These are phyloP conservation scores for Ceratocystis harringtonii DNA, from an alignment of 2,329 filamentous ascomycete species.

Conservation along the genomic window DNA sequence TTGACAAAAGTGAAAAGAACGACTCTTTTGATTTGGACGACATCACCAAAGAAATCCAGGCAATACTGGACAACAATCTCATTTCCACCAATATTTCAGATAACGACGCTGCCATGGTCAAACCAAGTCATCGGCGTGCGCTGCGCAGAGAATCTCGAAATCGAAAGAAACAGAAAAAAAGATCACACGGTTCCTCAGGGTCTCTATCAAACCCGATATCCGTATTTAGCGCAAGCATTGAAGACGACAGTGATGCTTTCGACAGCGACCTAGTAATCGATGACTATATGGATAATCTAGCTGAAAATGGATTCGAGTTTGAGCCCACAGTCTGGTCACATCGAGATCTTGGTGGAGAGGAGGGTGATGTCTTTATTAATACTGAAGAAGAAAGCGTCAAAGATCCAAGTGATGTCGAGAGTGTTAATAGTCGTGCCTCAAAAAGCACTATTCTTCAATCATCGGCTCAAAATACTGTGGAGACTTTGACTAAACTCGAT, in stretches of 20 bases:
- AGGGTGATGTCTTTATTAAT: constrained; percentile 19
- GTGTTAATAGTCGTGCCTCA: neutral
- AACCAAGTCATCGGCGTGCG: constrained; percentile 11
- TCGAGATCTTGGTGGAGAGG: constrained; percentile 22
- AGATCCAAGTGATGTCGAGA: neutral
- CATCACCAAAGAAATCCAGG: constrained; percentile 1
- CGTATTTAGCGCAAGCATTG: neutral
- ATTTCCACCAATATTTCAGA: neutral
- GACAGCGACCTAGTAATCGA: constrained; percentile 3
- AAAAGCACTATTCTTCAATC: neutral
- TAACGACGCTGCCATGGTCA: constrained; percentile 9
- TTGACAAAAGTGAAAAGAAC: neutral
- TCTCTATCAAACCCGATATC: neutral
- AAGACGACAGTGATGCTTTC: constrained; percentile 1
- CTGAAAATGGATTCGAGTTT: constrained; percentile 35
- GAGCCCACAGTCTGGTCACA: constrained; percentile 44
- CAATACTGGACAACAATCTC: neutral
- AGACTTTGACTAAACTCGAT: neutral
- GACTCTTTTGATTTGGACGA: neutral
- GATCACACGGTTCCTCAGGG: neutral
- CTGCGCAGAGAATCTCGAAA: constrained; percentile 17
- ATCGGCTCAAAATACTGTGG: neutral
- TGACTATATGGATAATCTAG: constrained; percentile 58
- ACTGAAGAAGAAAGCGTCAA: neutral
- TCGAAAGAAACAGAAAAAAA: constrained; percentile 18